Evolutionary conservation across 1,284 basidiomycete species (phyloP).

Genomic region (Austropuccinia psidii): DNA sequence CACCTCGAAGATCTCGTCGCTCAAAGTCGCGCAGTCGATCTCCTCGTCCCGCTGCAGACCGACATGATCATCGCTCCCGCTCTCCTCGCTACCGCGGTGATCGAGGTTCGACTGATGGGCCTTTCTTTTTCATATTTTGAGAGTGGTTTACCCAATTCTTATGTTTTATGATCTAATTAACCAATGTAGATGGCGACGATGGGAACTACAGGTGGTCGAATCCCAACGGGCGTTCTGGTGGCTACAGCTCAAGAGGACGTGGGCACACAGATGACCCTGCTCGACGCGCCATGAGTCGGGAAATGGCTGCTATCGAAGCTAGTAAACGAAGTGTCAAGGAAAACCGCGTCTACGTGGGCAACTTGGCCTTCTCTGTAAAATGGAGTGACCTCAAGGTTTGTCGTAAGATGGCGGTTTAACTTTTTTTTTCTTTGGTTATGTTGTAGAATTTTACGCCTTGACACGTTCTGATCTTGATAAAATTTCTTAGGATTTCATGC

Average conservation of each 20-base stretch:
- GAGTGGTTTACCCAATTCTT: background rate
- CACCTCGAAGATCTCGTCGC: constrained; percentile 21
- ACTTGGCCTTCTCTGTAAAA: constrained; percentile 93
- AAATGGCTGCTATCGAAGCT: constrained; percentile 45
- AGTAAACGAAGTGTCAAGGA: constrained; percentile 91
- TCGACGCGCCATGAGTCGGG: constrained; percentile 38
- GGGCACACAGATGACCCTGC: constrained; percentile 14
- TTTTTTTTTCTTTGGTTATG: background rate
- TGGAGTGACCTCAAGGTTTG: constrained; percentile 77
- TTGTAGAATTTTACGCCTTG: background rate
- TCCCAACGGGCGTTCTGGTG: background rate
- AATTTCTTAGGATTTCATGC: constrained; percentile 68
- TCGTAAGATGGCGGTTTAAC: background rate
- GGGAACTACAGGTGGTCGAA: constrained; percentile 3
- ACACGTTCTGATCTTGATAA: background rate
- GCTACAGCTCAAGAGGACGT: constrained; percentile 20
- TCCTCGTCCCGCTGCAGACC: background rate
- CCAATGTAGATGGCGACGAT: constrained; percentile 9
- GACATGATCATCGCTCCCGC: constrained; percentile 14
- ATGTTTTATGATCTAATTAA: background rate
- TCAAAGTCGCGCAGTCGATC: constrained; percentile 32
- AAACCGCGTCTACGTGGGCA: constrained; percentile 96
- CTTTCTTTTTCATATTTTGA: background rate
- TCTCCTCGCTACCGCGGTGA: constrained; percentile 7
- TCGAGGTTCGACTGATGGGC: background rate